phyloP scores from a whole-genome alignment of 1,284 basidiomycete genomes.

The Cystobasidiaceae sp. region DNA sequence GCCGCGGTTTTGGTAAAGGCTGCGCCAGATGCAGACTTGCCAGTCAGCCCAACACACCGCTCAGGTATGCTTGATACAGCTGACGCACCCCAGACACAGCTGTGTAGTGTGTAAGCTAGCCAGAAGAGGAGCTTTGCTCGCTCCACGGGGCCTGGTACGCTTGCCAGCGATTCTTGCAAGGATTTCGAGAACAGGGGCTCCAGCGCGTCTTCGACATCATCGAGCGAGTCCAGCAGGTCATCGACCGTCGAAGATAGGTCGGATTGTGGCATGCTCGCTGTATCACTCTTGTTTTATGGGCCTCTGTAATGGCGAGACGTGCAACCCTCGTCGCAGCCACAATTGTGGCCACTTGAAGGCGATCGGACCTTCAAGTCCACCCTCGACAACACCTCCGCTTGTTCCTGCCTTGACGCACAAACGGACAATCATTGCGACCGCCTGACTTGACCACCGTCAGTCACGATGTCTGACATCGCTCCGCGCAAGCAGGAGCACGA shows the following conservation, averaged over 20 bases:
- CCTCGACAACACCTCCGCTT: not conserved
- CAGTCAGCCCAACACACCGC: not conserved
- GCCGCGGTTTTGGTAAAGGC: constrained; percentile 19
- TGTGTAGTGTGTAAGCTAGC: constrained; percentile 25
- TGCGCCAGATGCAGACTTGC: not conserved
- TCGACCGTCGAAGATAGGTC: not conserved
- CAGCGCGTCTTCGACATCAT: constrained; percentile 14
- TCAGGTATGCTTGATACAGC: not conserved
- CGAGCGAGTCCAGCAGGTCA: not conserved
- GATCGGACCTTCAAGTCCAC: too few relatives aligned
- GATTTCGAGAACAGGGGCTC: constrained; percentile 15
- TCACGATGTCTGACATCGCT: constrained; percentile 39
- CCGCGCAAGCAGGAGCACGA: constrained; percentile 55
- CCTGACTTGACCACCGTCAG: not conserved
- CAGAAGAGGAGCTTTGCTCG: constrained; percentile 29
- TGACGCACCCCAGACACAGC: constrained; percentile 23
- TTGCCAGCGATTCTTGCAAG: constrained; percentile 22
- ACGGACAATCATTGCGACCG: not conserved
- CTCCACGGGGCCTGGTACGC: constrained; percentile 11
- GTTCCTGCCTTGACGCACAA: not conserved
- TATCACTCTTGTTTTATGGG: too few relatives aligned
- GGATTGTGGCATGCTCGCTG: not conserved
- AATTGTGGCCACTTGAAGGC: too few relatives aligned
- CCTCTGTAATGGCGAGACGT: too few relatives aligned
- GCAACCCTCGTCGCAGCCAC: too few relatives aligned